These are phyloP conservation scores for Crucihimalaya himalaica DNA, from an alignment of 345 rosid genomes.

Conservation along the genomic window DNA sequence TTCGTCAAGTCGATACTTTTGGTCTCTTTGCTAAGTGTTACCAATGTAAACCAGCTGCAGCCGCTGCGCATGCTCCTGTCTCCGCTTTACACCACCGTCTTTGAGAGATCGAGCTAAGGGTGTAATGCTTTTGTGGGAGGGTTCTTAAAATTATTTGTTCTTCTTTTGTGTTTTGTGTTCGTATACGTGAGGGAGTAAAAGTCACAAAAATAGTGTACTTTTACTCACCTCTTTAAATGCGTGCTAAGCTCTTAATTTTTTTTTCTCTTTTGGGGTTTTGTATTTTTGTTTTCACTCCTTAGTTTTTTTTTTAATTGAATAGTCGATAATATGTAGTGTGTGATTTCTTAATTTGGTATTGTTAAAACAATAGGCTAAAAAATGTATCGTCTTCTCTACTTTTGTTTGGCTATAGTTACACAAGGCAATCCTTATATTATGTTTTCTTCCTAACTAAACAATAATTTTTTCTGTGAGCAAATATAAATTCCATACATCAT, in stretches of 20 bases:
- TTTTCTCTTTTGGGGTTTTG: slow-evolving; percentile 24
- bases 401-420: slow-evolving; percentile 9
- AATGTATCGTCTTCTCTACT: slow-evolving; percentile 21
- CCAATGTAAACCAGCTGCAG: slow-evolving; percentile 84
- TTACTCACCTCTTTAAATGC: slow-evolving; percentile 46
- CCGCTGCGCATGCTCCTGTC: slow-evolving; percentile 43
- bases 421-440: background rate
- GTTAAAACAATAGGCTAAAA: slow-evolving; percentile 29
- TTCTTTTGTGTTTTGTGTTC: slow-evolving; percentile 51
- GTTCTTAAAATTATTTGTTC: slow-evolving; percentile 9
- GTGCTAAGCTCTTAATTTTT: slow-evolving; percentile 60
- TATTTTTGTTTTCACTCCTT: slow-evolving; percentile 23
- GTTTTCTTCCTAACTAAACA: background rate
- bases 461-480: background rate
- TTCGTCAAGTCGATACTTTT: slow-evolving; percentile 80
- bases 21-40: slow-evolving; percentile 98
- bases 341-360: slow-evolving; percentile 40
- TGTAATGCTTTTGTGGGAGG: slow-evolving; percentile 35
- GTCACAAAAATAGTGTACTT: slow-evolving; percentile 38
- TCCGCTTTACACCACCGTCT: slow-evolving; percentile 44
- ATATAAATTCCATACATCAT: background rate
- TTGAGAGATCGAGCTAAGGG: slow-evolving; percentile 34
- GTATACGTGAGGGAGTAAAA: slow-evolving; percentile 52
- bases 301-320: slow-evolving; percentile 26
- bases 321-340: slow-evolving; percentile 46